Base-by-base conservation (phyloP, 352 stramenopile species). In the Globisporangium iwayamae region DNA sequence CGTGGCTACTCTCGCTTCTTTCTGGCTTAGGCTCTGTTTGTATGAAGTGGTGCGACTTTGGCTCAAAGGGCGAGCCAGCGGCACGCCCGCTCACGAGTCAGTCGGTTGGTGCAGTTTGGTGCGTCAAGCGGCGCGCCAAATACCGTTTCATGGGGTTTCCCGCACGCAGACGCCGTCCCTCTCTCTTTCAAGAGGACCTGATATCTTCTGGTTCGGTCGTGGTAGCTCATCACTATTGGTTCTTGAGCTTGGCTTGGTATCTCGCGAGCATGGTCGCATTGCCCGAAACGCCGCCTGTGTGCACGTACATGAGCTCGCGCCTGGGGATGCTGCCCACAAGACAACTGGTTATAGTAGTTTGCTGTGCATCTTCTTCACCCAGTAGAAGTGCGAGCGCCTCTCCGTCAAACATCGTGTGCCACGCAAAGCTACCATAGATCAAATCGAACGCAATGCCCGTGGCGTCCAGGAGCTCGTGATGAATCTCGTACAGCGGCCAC, bases 361-460 rank as follows among this genome's bases (percentile, higher is more conserved):
- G 22, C 5, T 11, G 18, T 22, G 18, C 41, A 18, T 25, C 39
- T 0, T 36, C 38, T 38, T 36, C 32, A 41, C 53, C 54, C 14
- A 79, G 36, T 14, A 87, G 69, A 10, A 75, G 55, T 11, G 69
- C 41, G 11, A 89, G 75, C 20, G 74, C 70, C 9, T 22, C n/a
- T 13, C 67, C 53, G 58, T 87, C 77, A 46, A 96, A 89, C n/a
- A 96, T 63, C 13, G 83, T 87, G 67, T 91, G 71, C 87, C 87
- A 96, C 56, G 79, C 75, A 41, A 92, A 89, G 4, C 75, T 66
- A 14, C 75, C 87, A 60, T 96, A 96, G 2, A 93, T 36, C 48
- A 96, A 62, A 28, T 96, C 87, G 56, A 96, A 83, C 32, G 89
- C 75, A 41, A 96, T 71, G 1, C 70, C 57, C 1, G 87, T 91